Evolutionary conservation across 352 stramenopile genomes (phyloP).

Genomic region (Globisporangium rhizosaccharum): DNA sequence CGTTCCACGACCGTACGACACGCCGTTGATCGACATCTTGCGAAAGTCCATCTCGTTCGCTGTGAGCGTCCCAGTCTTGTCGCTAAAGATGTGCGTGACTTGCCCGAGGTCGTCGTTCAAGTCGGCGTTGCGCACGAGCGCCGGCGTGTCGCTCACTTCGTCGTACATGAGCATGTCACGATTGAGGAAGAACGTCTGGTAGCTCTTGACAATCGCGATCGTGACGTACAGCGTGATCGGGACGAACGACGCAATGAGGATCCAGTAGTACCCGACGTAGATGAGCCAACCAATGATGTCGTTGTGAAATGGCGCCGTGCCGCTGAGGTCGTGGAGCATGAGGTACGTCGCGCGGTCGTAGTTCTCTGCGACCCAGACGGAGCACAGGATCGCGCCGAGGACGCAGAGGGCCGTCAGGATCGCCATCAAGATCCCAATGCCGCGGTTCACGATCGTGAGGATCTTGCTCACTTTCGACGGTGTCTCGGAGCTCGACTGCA

Average conservation of each 20-base stretch:
- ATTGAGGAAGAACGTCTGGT: slow-evolving; percentile 85
- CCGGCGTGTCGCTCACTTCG: slow-evolving; percentile 66
- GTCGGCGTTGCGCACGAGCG: slow-evolving; percentile 78
- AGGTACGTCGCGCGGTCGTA: slow-evolving; percentile 62
- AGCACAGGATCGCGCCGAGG: slow-evolving; percentile 61
- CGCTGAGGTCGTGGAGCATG: slow-evolving; percentile 55
- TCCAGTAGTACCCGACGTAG: slow-evolving; percentile 86
- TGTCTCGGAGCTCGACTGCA: slow-evolving; percentile 72
- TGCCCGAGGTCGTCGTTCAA: slow-evolving; percentile 85
- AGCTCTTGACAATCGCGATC: slow-evolving; percentile 83
- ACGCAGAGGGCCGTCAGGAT: slow-evolving; percentile 69
- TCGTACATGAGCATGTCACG: slow-evolving; percentile 86
- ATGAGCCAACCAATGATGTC: slow-evolving; percentile 67
- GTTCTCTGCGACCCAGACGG: slow-evolving; percentile 59
- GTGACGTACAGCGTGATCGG: slow-evolving; percentile 88
- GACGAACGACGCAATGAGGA: slow-evolving; percentile 84
- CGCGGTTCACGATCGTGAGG: slow-evolving; percentile 74
- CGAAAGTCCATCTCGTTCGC: slow-evolving; percentile 88
- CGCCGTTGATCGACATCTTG: slow-evolving; percentile 82
- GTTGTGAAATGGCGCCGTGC: slow-evolving; percentile 59
- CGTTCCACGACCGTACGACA: slow-evolving; percentile 76
- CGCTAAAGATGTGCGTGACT: slow-evolving; percentile 86
- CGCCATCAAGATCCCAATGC: slow-evolving; percentile 70
- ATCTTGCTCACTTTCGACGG: slow-evolving; percentile 82
- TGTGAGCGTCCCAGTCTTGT: slow-evolving; percentile 84